phyloP scores from a whole-genome alignment of 495 filamentous ascomycete species.

The Podospora australis region DNA sequence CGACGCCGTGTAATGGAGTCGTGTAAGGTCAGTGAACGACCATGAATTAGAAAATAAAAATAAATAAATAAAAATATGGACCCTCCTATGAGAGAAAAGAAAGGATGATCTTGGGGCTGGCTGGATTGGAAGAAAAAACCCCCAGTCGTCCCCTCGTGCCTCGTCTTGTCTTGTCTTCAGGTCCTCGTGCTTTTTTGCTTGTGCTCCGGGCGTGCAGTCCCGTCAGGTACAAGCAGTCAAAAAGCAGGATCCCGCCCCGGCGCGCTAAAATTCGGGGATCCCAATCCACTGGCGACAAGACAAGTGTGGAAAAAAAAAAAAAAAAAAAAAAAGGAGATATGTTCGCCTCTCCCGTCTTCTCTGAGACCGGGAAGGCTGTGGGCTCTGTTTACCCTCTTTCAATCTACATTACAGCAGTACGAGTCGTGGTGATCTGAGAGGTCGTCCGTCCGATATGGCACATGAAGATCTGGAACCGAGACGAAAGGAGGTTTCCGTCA shows the following conservation, averaged over 20 bases:
- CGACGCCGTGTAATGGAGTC: background rate
- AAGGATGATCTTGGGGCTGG: too few species aligned
- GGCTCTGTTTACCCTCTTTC: background rate
- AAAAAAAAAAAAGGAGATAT: background rate
- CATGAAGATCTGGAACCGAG: slow-evolving; percentile 6
- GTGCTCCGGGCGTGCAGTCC: too few species aligned
- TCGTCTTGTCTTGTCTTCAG: too few species aligned
- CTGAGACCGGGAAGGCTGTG: slow-evolving; percentile 1
- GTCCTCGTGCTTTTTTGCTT: too few species aligned
- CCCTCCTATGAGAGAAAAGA: too few species aligned
- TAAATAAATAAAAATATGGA: background rate
- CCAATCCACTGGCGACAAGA: background rate
- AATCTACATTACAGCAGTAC: background rate
- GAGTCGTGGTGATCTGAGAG: slow-evolving; percentile 12
- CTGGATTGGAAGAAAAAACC: background rate
- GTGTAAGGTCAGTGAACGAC: background rate
- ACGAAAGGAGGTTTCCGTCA: slow-evolving; percentile 10
- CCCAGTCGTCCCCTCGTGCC: background rate
- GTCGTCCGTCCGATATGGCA: slow-evolving; percentile 6
- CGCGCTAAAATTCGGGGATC: background rate
- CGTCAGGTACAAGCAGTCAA: too few species aligned
- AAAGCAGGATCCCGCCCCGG: background rate
- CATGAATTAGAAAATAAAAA: background rate
- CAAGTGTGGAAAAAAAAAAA: background rate
- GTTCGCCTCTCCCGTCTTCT: too few species aligned